These are phyloP conservation scores for Cymodocea nodosa DNA, from an alignment of 116 monocot genomes.

Conservation along the genomic window DNA sequence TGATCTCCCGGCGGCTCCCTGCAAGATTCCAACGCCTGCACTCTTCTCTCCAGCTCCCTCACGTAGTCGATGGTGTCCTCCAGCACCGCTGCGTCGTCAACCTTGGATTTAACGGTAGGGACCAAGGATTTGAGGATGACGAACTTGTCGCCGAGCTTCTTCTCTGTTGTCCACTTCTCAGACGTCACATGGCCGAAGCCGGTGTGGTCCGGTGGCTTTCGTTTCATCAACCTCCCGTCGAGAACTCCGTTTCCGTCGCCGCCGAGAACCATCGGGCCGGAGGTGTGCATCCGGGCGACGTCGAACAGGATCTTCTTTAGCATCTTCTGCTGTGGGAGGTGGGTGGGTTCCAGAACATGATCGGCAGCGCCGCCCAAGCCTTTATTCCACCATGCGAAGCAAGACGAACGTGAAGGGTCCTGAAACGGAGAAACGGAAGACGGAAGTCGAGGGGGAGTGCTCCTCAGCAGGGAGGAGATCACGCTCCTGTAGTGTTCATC, in stretches of 20 bases:
- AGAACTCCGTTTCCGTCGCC: constrained; percentile 11
- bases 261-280: constrained; percentile 10
- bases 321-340: constrained; percentile 28
- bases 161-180: constrained; percentile 57
- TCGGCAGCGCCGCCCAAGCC: background rate
- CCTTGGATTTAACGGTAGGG: constrained; percentile 64
- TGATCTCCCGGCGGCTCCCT: constrained; percentile 11
- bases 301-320: constrained; percentile 48
- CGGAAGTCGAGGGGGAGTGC: constrained; percentile 2
- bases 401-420: constrained; percentile 17
- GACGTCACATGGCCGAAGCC: constrained; percentile 31
- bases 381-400: constrained; percentile 40
- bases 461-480: constrained; percentile 28
- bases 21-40: constrained; percentile 52
- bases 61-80: constrained; percentile 62
- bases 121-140: constrained; percentile 50
- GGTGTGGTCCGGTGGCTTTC: too few relatives aligned
- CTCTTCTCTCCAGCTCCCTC: constrained; percentile 64
- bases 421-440: background rate
- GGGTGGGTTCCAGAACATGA: background rate
- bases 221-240: too few relatives aligned
- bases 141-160: constrained; percentile 80
- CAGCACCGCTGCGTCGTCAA: constrained; percentile 56
- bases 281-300: constrained; percentile 15
- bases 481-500: constrained; percentile 35